Base-by-base conservation (phyloP, 306 rosid species). In the Cyamopsis tetragonoloba region DNA sequence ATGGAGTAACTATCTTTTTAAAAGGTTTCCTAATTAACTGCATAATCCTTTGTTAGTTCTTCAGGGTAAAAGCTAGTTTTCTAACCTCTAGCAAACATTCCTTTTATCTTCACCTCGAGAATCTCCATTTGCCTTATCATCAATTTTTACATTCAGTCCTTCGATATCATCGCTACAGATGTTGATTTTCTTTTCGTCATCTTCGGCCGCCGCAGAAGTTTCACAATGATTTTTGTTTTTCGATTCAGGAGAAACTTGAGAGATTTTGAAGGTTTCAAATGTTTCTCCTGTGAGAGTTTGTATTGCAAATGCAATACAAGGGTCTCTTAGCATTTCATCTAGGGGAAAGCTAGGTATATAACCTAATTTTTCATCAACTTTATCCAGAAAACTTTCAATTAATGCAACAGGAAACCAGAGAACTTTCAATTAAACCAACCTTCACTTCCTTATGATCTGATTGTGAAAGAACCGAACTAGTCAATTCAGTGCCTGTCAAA, bases 221-320 rank as follows among this genome's bases (percentile, higher is more conserved):
- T 60, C 77, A 43, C 62, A 70, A 50, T 54, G 78, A 65, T 72
- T 60, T 26, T 47, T 55, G 53, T 23, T 49, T 51, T 13, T 71
- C 3, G 69, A 51, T 13, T 47, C 62, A 0, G 66, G 54, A 18
- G 69, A 73, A 34, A 70, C 28, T 44, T 74, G 77, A 11, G 82
- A 56, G 74, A 24, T 62, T 59, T 70, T 79, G 28, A 80, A 44
- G 44, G 62, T 42, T 3, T 82, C 92, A 35, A 82, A 70, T 26
- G 81, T 66, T 61, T 14, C 55, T 53, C 86, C 95, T 3, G 91
- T 85, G 64, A 93, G 92, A 66, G 89, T 86, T 74, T 90, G 87
- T 72, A 90, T 70, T 9, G 99, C 97, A 79, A 93, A 93, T 32
- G 96, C 97, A 31, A 93, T 90, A 74, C 96, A 93, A 11, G 99